phyloP scores from a whole-genome alignment of 306 rosid species.

The Malus sylvestris region DNA sequence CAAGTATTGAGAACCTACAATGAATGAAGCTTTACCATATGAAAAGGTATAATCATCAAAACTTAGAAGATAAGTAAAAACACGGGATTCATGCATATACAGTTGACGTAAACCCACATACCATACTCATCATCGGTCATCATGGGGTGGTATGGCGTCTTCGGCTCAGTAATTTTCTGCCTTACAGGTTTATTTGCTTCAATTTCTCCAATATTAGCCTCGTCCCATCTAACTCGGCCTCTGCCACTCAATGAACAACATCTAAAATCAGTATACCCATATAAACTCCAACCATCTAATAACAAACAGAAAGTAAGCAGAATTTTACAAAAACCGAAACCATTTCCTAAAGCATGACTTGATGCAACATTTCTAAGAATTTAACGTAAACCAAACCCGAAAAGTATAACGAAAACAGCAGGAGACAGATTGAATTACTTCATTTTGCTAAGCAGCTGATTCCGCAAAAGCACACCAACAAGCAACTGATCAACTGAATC shows the following conservation, averaged over 20 bases:
- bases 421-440: constrained; percentile 36
- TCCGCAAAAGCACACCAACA: constrained; percentile 18
- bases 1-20: neutral
- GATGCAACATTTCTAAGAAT: neutral
- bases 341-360: neutral
- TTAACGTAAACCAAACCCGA: neutral
- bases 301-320: neutral
- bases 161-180: constrained; percentile 98
- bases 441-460: constrained; percentile 38
- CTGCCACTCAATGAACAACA: constrained; percentile 20
- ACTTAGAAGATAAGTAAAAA: neutral
- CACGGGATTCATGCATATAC: neutral
- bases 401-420: neutral
- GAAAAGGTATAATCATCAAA: neutral
- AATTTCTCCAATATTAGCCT: constrained; percentile 76
- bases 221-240: constrained; percentile 89
- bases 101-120: constrained; percentile 18
- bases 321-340: neutral
- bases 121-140: constrained; percentile 90
- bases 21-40: neutral
- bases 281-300: neutral
- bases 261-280: neutral
- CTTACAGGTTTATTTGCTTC: constrained; percentile 96
- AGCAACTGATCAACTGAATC: constrained; percentile 17
- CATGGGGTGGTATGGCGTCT: constrained; percentile 97